Percentiles rank a stretch among this genome's conserved stretches.
phyloP scores from a whole-genome alignment of 2,329 filamentous ascomycete genomes.

The Sporothrix luriei region DNA sequence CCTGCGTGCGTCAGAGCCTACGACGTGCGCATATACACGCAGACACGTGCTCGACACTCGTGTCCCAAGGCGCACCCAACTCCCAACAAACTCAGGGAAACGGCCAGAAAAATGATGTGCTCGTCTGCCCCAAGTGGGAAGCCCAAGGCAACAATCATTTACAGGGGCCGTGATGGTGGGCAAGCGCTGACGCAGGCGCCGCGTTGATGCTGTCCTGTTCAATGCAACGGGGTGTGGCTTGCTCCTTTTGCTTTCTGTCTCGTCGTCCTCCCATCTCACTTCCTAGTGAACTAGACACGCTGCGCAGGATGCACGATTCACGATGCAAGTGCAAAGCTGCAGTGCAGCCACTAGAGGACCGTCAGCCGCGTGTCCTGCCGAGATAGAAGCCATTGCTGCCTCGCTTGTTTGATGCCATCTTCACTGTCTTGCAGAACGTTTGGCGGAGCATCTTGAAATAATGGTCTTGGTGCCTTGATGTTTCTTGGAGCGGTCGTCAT shows the following conservation, averaged over 20 bases:
- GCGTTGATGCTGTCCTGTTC: not conserved
- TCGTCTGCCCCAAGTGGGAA: conserved; percentile 3
- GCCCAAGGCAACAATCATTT: conserved; percentile 1
- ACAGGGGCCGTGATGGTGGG: conserved; percentile 5
- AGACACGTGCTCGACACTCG: conserved; percentile 8
- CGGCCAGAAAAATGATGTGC: not conserved
- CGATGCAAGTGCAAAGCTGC: not conserved
- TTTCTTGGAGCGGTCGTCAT: too few species aligned
- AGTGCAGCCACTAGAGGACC: not conserved
- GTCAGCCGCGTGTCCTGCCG: conserved; percentile 3
- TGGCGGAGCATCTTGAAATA: too few species aligned
- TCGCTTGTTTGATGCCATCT: not conserved
- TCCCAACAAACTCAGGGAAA: too few species aligned
- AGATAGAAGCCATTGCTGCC: not conserved
- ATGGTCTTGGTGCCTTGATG: not conserved
- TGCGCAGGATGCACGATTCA: conserved; percentile 1
- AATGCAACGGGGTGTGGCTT: conserved; percentile 16
- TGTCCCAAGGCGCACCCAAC: not conserved
- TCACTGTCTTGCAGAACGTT: not conserved
- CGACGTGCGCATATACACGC: not conserved
- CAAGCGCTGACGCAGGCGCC: not conserved
- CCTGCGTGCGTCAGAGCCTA: not conserved
- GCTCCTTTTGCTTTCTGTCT: not conserved
- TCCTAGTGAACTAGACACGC: not conserved
- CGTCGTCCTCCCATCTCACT: not conserved